Percentiles rank a stretch among this genome's conserved stretches.
These are phyloP conservation scores for Penicillium paneum DNA, from an alignment of 2,329 filamentous ascomycete species.

Conservation along the genomic window DNA sequence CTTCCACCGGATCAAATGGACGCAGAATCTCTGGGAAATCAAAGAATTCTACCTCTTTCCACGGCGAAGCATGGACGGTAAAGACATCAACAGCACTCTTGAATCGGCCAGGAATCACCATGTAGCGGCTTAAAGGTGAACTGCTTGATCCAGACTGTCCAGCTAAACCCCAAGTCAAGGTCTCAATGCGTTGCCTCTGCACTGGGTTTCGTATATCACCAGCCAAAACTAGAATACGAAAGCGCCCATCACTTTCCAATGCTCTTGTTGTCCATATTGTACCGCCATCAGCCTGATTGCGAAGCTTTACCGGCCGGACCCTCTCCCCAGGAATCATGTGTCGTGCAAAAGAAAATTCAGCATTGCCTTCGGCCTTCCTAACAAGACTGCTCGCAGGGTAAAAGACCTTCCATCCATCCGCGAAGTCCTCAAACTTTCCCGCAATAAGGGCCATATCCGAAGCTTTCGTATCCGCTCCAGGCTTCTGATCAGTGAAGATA, in stretches of 20 bases:
- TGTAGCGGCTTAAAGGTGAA: slow-evolving; percentile 46
- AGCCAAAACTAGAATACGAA: slow-evolving; percentile 52
- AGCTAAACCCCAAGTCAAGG: slow-evolving; percentile 47
- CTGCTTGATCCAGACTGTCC: neutral
- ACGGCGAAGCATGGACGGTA: slow-evolving; percentile 56
- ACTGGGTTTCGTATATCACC: slow-evolving; percentile 52
- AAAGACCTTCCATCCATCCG: slow-evolving; percentile 12
- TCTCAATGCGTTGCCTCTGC: slow-evolving; percentile 48
- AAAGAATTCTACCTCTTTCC: slow-evolving; percentile 50
- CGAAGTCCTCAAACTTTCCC: slow-evolving; percentile 18
- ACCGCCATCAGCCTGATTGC: slow-evolving; percentile 17
- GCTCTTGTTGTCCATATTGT: slow-evolving; percentile 21
- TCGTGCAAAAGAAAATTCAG: neutral
- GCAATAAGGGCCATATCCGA: slow-evolving; percentile 16
- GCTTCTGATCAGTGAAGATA: slow-evolving; percentile 12
- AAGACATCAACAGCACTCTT: slow-evolving; percentile 58
- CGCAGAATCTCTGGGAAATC: slow-evolving; percentile 51
- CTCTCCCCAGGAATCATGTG: slow-evolving; percentile 14
- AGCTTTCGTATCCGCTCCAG: slow-evolving; percentile 9
- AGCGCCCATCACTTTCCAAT: slow-evolving; percentile 35
- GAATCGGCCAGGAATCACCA: slow-evolving; percentile 36
- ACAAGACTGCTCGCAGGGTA: slow-evolving; percentile 9
- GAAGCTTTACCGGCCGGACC: slow-evolving; percentile 21
- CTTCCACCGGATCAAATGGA: slow-evolving; percentile 46
- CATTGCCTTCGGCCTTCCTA: neutral